phyloP scores from a whole-genome alignment of 192 early-diverging fungal species.

The Mortierella alpina region DNA sequence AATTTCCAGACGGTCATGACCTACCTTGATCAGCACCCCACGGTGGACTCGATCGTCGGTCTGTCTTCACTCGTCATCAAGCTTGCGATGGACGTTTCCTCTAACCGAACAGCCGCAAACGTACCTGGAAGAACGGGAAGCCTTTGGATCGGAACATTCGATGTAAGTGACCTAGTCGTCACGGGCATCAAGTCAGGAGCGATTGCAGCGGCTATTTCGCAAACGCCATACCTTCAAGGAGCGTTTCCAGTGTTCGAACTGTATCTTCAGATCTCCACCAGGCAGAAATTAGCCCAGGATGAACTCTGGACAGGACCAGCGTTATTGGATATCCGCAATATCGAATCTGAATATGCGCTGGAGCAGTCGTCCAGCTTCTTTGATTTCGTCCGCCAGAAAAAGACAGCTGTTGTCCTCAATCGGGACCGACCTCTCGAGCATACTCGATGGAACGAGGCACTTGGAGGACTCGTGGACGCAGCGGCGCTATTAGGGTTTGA shows the following conservation, averaged over 20 bases:
- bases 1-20: not conserved
- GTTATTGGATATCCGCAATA: constrained; percentile 16
- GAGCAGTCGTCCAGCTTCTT: constrained; percentile 1
- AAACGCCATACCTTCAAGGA: constrained; percentile 45
- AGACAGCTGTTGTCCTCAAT: constrained; percentile 35
- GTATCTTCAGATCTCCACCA: constrained; percentile 26
- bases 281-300: constrained; percentile 8
- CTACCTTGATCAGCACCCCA: constrained; percentile 7
- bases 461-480: constrained; percentile 37
- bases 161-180: constrained; percentile 12
- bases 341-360: constrained; percentile 11
- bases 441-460: constrained; percentile 44
- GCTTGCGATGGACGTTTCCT: constrained; percentile 4
- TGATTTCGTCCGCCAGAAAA: constrained; percentile 18
- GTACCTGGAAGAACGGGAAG: constrained; percentile 24
- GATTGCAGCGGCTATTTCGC: constrained; percentile 21
- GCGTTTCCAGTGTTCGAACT: constrained; percentile 33
- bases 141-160: constrained; percentile 40
- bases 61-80: not conserved
- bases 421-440: constrained; percentile 15
- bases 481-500: constrained; percentile 31
- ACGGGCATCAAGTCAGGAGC: constrained; percentile 15
- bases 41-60: constrained; percentile 21
- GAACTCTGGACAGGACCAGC: constrained; percentile 30
- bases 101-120: not conserved